phyloP scores from a whole-genome alignment of 352 stramenopile species.

The Pythium rishiriense region DNA sequence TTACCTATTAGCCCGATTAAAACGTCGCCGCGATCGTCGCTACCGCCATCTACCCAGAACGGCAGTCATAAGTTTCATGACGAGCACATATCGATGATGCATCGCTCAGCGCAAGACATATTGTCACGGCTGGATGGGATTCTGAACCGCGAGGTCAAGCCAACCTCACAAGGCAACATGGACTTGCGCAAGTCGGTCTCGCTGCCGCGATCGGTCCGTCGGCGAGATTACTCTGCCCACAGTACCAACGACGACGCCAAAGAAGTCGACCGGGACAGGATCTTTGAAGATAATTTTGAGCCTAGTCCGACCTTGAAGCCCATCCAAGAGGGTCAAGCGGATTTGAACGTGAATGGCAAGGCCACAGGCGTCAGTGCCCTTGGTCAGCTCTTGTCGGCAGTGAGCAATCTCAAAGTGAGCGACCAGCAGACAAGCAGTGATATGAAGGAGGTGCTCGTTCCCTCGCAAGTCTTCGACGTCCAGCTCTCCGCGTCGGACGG shows the following conservation, averaged over 20 bases:
- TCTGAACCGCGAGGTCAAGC: slow-evolving; percentile 32
- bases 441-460: slow-evolving; percentile 18
- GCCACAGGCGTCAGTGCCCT: not conserved
- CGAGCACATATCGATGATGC: slow-evolving; percentile 47
- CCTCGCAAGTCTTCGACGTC: slow-evolving; percentile 54
- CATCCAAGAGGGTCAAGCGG: not conserved
- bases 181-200: slow-evolving; percentile 58
- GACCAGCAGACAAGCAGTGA: slow-evolving; percentile 19
- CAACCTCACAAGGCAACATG: not conserved
- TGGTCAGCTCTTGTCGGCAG: not conserved
- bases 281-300: slow-evolving; percentile 52
- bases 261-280: slow-evolving; percentile 66
- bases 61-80: slow-evolving; percentile 41
- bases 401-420: slow-evolving; percentile 15
- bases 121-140: slow-evolving; percentile 66
- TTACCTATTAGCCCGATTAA: slow-evolving; percentile 55
- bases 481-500: slow-evolving; percentile 64
- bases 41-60: slow-evolving; percentile 8
- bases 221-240: slow-evolving; percentile 59
- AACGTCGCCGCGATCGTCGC: slow-evolving; percentile 12
- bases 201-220: slow-evolving; percentile 52
- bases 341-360: not conserved
- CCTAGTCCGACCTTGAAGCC: slow-evolving; percentile 7
- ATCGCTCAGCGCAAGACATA: slow-evolving; percentile 65
- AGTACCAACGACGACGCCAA: slow-evolving; percentile 29